Evolutionary conservation across 1,139 yeast genomes (phyloP), one percentile per base, ranked within the genome.

Genomic region (Suhomyces ambrosiae): DNA sequence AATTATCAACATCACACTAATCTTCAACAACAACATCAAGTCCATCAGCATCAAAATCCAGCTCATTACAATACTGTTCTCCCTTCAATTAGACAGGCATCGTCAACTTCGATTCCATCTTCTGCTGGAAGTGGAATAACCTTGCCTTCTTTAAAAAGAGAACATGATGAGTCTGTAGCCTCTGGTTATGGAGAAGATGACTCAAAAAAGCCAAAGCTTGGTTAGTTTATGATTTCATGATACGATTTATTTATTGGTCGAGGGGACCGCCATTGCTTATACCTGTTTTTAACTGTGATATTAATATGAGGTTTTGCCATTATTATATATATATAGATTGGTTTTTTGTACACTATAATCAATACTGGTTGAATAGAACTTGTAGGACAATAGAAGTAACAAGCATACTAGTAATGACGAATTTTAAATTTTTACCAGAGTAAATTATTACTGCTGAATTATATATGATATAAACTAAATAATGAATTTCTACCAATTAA

Each of bases 81-180:
- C 12, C 51, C 49, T 13, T 45, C 44, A 24, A 42, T 40, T 27
- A 40, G 41, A 27, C 47, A 32, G 30, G 47, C 33, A 15, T 32
- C 40, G 12, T 38, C 37, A 13, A 15, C 27, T 7, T 28, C 35
- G 11, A 15, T 28, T 7, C 39, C 42, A 17, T 44, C 49, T 4
- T 37, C 47, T n/a, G 29, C 44, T 6, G 32, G 42, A 18, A 38
- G 41, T 26, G 40, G 40, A 10, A 45, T 47, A 9, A 46, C 46
- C 9, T 52, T 53, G 18, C 60, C 61, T 17, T 46, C 59, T 6
- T 47, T 59, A 30, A 60, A 60, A 42, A 50, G 68, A 46, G 63
- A 60, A 48, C 48, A 38, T 27, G 48, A 44, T 4, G 49, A 44
- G 12, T n/a, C 30, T 10, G 21, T 4, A 6, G 30, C 33, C 14